Base-by-base conservation (phyloP, 202 grass and related monocot genomes). In the Carex arenaria region DNA sequence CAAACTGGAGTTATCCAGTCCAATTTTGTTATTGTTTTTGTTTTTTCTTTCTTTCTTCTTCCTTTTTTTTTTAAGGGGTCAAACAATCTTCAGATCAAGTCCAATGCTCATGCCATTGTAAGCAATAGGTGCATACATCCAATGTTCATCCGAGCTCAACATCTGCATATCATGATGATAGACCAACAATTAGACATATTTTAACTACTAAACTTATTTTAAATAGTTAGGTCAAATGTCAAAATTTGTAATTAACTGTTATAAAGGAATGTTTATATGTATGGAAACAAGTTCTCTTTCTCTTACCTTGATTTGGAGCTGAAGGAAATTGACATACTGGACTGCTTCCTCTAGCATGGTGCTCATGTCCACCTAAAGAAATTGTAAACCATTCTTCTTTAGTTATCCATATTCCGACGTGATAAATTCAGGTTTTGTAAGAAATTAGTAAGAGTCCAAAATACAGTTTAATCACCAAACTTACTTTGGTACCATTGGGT, bases 291-390 rank as follows among this genome's bases (percentile, higher is more conserved):
- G 57, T 56, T 38, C 13, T 79, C 4, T 72, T 23, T 49, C 36
- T 12, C 67, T 84, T 71, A 89, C 94, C 83, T 97, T 97, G 22
- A 97, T 97, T 85, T 97, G 94, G 64, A 90, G 72, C 83, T 90
- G 94, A 84, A 97, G 90, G 34, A 94, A 92, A 84, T 97, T 97
- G 70, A 97, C 90, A 83, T 97, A 94, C 10, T 94, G 65, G 17
- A 92, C 86, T n/a, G 94, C 94, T 80, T 97, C 94, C 81, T 97
- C 94, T 49, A 97, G 86, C 94, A 97, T 97, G 68, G 91, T 97
- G 85, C 94, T 97, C 77, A 97, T 90, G 75, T 97, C 91, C 64
- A 97, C 94, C 94, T 97, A 84, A 83, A 47, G 23, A 19, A 81
- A 81, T 47, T 36, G 0, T 38, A 61, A 19, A 81, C 28, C 18